Percentiles rank a stretch among this genome's conserved stretches.
Evolutionary conservation across 768 basidiomycete species (phyloP).

Genomic region (Lactarius sp.): DNA sequence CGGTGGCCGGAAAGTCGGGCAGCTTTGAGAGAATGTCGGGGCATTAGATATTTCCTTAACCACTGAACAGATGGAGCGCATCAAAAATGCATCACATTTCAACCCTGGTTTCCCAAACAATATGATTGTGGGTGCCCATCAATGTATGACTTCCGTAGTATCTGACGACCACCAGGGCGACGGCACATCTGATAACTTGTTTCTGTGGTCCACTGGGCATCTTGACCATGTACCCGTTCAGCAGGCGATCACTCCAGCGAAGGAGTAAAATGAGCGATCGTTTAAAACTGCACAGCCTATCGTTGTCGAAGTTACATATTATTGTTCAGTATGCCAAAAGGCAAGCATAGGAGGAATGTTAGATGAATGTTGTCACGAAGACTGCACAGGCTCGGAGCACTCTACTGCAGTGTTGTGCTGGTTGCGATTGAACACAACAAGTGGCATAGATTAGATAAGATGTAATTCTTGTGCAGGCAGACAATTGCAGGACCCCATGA

Average conservation of each 20-base stretch:
- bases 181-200: not conserved
- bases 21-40: slow-evolving; percentile 41
- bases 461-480: too few relatives aligned
- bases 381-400: too few relatives aligned
- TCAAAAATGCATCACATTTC: slow-evolving; percentile 39
- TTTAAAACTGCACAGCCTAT: too few relatives aligned
- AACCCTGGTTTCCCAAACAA: slow-evolving; percentile 38
- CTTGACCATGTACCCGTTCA: not conserved
- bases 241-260: slow-evolving; percentile 1
- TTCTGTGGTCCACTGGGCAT: not conserved
- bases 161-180: not conserved
- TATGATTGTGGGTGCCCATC: slow-evolving; percentile 26
- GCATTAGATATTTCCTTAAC: slow-evolving; percentile 41
- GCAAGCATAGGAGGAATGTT: too few relatives aligned
- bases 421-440: too few relatives aligned
- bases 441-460: too few relatives aligned
- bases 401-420: too few relatives aligned
- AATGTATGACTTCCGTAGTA: not conserved
- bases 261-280: not conserved
- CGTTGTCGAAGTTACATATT: not conserved
- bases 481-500: too few relatives aligned
- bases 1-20: slow-evolving; percentile 44
- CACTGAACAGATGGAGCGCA: slow-evolving; percentile 38
- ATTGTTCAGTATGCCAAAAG: too few relatives aligned
- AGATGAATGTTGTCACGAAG: too few relatives aligned